These are phyloP conservation scores for Daldinia bambusicola DNA, from an alignment of 495 filamentous ascomycete genomes.

Conservation along the genomic window DNA sequence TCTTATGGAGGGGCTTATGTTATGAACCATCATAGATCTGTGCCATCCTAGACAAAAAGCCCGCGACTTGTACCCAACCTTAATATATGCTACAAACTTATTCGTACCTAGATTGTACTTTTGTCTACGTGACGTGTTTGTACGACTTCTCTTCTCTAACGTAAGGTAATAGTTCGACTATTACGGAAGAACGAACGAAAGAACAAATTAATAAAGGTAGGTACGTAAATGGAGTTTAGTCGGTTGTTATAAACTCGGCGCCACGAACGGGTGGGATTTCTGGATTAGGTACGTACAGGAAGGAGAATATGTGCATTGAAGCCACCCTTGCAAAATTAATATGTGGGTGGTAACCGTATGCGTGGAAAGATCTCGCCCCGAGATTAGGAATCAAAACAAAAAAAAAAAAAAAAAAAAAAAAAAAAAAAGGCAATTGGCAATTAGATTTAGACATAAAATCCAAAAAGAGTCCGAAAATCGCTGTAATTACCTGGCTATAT, in stretches of 20 bases:
- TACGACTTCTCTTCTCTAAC: neutral
- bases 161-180: no score
- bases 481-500: conserved; percentile 12
- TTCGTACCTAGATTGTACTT: neutral
- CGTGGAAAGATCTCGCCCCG: conserved; percentile 37
- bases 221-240: no score
- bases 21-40: conserved; percentile 22
- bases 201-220: no score
- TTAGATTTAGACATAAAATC: conserved; percentile 31
- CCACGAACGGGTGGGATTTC: conserved; percentile 32
- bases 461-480: conserved; percentile 35
- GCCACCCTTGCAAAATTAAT: neutral
- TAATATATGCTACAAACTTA: neutral
- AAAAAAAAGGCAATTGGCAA: conserved; percentile 19
- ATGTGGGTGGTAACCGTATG: conserved; percentile 20
- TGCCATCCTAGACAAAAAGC: conserved; percentile 28
- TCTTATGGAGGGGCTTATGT: conserved; percentile 12
- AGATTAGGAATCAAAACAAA: conserved; percentile 11
- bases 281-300: neutral
- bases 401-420: conserved; percentile 1
- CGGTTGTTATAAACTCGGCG: neutral
- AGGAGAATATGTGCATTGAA: no score
- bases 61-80: neutral
- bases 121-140: neutral
- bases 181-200: neutral